Conservation (phyloP, 257 asterid genomes). For the Solanum tarapatanum region DNA sequence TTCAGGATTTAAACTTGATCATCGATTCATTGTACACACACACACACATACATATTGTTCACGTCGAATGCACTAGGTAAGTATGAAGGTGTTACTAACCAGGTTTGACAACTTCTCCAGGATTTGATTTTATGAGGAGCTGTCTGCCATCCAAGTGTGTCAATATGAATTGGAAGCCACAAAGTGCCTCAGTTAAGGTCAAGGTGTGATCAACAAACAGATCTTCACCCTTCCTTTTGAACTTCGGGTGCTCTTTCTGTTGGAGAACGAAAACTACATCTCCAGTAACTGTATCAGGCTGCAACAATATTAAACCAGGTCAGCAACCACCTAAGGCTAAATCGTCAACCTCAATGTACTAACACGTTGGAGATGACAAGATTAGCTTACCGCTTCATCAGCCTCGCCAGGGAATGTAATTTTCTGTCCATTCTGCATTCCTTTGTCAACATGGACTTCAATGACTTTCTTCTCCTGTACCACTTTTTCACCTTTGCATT, state of each 20-base stretch:
- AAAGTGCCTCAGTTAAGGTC: slow-evolving; percentile 48
- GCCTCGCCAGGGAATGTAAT: slow-evolving; percentile 73
- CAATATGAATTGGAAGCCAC: slow-evolving; percentile 57
- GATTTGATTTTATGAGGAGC: slow-evolving; percentile 48
- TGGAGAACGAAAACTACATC: slow-evolving; percentile 59
- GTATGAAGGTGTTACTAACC: slow-evolving; percentile 14
- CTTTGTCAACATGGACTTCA: slow-evolving; percentile 66
- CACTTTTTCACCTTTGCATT: slow-evolving; percentile 65
- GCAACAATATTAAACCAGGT: slow-evolving; percentile 1
- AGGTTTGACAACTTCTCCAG: slow-evolving; percentile 66
- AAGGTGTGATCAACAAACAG: slow-evolving; percentile 54
- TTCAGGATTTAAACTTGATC: not conserved
- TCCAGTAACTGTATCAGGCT: slow-evolving; percentile 64
- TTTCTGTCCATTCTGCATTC: slow-evolving; percentile 65
- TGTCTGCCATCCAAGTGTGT: slow-evolving; percentile 55
- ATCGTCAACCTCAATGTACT: not conserved
- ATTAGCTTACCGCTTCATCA: slow-evolving; percentile 50
- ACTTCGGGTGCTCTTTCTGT: slow-evolving; percentile 58
- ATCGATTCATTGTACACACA: not conserved
- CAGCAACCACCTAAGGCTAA: not conserved
- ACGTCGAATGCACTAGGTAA: not conserved
- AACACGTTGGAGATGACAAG: not conserved
- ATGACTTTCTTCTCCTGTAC: slow-evolving; percentile 54
- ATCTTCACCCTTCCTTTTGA: slow-evolving; percentile 61
- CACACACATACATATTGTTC: not conserved